A percentile compares a stretch with the other conserved stretches of the same genome.
Evolutionary conservation across 2,329 filamentous ascomycete species (phyloP).

Genomic region (Hymenoscyphus occultus): DNA sequence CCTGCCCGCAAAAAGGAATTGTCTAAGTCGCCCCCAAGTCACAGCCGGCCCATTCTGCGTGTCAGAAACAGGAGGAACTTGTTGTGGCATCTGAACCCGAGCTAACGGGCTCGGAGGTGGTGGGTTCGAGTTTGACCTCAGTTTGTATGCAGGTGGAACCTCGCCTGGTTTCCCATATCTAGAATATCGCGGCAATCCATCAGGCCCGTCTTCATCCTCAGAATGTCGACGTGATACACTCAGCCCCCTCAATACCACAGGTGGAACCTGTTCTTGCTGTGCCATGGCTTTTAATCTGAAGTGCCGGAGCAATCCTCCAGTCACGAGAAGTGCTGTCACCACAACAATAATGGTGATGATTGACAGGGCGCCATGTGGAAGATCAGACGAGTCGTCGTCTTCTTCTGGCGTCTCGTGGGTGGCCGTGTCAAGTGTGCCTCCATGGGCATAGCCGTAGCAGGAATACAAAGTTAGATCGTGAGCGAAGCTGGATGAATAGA

Average conservation of each 20-base stretch:
- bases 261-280: not conserved
- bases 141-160: constrained; percentile 9
- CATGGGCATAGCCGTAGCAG: constrained; percentile 7
- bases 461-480: constrained; percentile 11
- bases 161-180: constrained; percentile 11
- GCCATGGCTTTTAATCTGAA: not conserved
- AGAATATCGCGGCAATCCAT: constrained; percentile 14
- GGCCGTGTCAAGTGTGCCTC: constrained; percentile 4
- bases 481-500: not conserved
- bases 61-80: not conserved
- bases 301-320: not conserved
- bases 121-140: not conserved
- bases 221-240: not conserved
- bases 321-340: not conserved
- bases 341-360: constrained; percentile 12
- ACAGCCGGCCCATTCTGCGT: not conserved
- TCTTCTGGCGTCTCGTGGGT: constrained; percentile 1
- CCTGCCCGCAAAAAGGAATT: too few species aligned
- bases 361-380: constrained; percentile 9
- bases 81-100: not conserved
- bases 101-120: not conserved
- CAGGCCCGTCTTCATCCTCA: constrained; percentile 10
- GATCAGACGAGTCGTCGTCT: not conserved
- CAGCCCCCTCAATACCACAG: not conserved
- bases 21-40: too few species aligned